phyloP scores from a whole-genome alignment of 2,329 filamentous ascomycete genomes.

The Xylaria arbuscula region DNA sequence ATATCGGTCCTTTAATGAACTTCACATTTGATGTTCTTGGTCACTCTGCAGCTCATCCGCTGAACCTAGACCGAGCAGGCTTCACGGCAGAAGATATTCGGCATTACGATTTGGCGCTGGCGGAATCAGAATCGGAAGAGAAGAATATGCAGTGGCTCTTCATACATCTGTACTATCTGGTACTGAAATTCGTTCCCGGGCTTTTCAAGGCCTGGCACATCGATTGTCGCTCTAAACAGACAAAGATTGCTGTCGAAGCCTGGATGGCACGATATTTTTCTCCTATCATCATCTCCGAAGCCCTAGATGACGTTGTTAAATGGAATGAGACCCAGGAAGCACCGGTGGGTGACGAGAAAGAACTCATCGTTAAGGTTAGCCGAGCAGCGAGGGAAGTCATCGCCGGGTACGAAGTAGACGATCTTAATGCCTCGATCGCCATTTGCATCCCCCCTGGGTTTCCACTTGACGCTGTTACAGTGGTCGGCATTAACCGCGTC shows the following conservation, averaged over 20 bases:
- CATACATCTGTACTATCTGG: slow-evolving; percentile 86
- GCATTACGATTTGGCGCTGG: slow-evolving; percentile 63
- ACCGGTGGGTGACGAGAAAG: slow-evolving; percentile 63
- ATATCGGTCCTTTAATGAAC: slow-evolving; percentile 75
- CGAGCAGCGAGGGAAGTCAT: slow-evolving; percentile 78
- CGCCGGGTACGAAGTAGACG: slow-evolving; percentile 88
- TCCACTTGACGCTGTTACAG: slow-evolving; percentile 81
- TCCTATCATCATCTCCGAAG: slow-evolving; percentile 72
- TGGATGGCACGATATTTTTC: slow-evolving; percentile 92
- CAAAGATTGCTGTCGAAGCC: slow-evolving; percentile 78
- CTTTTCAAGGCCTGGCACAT: slow-evolving; percentile 88
- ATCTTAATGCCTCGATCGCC: slow-evolving; percentile 83
- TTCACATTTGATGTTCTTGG: slow-evolving; percentile 89
- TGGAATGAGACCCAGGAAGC: slow-evolving; percentile 71
- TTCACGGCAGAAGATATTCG: slow-evolving; percentile 69
- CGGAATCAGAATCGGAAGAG: slow-evolving; percentile 70
- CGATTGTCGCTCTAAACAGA: slow-evolving; percentile 82
- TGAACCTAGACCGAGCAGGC: slow-evolving; percentile 77
- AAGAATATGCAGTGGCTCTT: slow-evolving; percentile 85
- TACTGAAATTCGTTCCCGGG: slow-evolving; percentile 79
- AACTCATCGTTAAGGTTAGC: slow-evolving; percentile 76
- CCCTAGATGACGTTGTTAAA: slow-evolving; percentile 72
- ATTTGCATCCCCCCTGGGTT: slow-evolving; percentile 84
- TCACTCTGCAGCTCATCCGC: slow-evolving; percentile 76
- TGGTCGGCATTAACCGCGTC: slow-evolving; percentile 82